Conservation (phyloP, 2,329 filamentous ascomycete genomes). For the Beauveria scarabaeidicola region DNA sequence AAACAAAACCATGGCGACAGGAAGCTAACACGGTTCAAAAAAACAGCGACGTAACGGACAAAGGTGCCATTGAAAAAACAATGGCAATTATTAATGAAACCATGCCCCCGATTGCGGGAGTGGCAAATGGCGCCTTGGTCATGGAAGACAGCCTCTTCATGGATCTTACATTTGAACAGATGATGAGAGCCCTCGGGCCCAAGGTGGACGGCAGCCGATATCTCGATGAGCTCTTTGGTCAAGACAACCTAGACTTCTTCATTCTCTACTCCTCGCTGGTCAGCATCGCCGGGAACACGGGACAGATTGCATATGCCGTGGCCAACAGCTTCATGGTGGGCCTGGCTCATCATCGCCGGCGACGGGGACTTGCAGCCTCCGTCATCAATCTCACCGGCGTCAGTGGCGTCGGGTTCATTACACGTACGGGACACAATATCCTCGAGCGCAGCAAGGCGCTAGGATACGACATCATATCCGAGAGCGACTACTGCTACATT, state of each 20-base stretch:
- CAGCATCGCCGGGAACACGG: conserved; percentile 2
- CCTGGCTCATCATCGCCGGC: conserved; percentile 28
- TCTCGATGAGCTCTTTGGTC: conserved; percentile 5
- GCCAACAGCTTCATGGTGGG: conserved; percentile 23
- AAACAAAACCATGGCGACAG: not conserved
- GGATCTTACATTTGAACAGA: conserved; percentile 13
- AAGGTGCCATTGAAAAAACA: conserved; percentile 3
- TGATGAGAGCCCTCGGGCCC: conserved; percentile 1
- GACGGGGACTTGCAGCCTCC: conserved; percentile 29
- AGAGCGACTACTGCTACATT: conserved; percentile 14
- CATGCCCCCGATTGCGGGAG: conserved; percentile 28
- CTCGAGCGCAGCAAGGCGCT: not conserved
- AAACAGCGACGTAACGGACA: conserved; percentile 16
- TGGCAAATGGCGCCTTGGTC: conserved; percentile 30
- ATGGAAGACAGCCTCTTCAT: conserved; percentile 21
- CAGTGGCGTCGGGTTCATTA: conserved; percentile 29
- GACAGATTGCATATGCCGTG: conserved; percentile 14
- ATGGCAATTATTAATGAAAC: conserved; percentile 17
- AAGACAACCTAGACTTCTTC: conserved; percentile 11
- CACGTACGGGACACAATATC: conserved; percentile 12
- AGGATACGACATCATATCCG: conserved; percentile 4
- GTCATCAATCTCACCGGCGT: conserved; percentile 18
- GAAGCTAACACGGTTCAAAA: not conserved
- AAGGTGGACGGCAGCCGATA: conserved; percentile 11
- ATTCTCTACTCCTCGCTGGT: conserved; percentile 11